Evolutionary conservation across 192 early-diverging fungal species (phyloP).

Genomic region (Glomus cerebriforme): DNA sequence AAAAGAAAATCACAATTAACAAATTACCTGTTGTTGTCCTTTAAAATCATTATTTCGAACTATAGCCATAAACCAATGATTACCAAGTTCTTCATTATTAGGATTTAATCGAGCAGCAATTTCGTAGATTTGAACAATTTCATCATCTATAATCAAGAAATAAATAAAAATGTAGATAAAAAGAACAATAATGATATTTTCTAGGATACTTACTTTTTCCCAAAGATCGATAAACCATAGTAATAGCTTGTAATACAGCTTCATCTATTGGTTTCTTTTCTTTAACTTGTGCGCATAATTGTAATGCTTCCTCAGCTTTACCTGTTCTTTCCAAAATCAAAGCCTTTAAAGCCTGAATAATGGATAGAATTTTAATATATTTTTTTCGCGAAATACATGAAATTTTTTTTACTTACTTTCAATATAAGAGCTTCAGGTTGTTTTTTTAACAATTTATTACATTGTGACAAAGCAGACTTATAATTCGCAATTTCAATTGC

Average conservation of each 20-base stretch:
- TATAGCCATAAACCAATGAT: constrained; percentile 83
- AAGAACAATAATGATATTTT: background rate
- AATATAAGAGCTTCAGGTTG: constrained; percentile 59
- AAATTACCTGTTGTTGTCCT: constrained; percentile 60
- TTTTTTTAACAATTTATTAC: constrained; percentile 74
- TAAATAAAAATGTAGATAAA: constrained; percentile 5
- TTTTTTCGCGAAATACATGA: no score
- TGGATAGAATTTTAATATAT: background rate
- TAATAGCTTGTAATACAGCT: constrained; percentile 60
- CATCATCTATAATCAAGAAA: constrained; percentile 50
- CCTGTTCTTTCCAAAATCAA: constrained; percentile 67
- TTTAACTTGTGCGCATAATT: constrained; percentile 65
- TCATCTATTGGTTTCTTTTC: constrained; percentile 62
- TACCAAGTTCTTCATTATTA: constrained; percentile 70
- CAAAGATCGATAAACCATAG: constrained; percentile 56
- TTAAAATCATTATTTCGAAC: constrained; percentile 69
- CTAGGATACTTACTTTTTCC: constrained; percentile 45
- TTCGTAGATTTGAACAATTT: constrained; percentile 75
- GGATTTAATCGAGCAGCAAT: constrained; percentile 61
- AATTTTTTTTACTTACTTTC: constrained; percentile 52
- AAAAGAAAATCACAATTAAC: background rate
- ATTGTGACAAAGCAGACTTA: constrained; percentile 61
- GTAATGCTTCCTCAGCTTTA: constrained; percentile 60
- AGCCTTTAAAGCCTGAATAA: constrained; percentile 71
- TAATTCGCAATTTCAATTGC: constrained; percentile 67